These are phyloP conservation scores for Penicillium crustosum DNA, from an alignment of 2,329 filamentous ascomycete species.

Conservation along the genomic window DNA sequence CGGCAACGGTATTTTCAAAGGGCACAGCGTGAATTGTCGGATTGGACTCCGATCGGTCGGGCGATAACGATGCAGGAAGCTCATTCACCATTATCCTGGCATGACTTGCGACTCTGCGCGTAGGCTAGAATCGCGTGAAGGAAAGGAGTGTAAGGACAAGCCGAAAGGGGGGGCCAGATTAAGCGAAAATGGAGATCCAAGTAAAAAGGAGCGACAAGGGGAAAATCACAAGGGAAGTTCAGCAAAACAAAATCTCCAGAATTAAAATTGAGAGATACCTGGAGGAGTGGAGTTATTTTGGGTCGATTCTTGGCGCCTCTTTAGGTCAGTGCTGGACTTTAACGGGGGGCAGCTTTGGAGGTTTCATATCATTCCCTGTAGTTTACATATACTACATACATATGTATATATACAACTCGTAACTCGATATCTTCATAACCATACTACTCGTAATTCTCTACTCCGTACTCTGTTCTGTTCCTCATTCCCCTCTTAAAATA, in stretches of 20 bases:
- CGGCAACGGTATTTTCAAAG: conserved; percentile 29
- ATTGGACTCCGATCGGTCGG: conserved; percentile 27
- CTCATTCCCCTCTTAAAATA: background rate
- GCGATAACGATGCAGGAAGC: conserved; percentile 30
- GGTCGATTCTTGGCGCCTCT: conserved; percentile 21
- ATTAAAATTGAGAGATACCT: conserved; percentile 21
- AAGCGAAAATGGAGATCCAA: background rate
- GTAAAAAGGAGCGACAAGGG: conserved; percentile 17
- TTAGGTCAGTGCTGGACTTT: background rate
- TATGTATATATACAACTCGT: too few relatives aligned
- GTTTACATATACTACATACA: too few relatives aligned
- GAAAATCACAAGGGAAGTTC: conserved; percentile 3
- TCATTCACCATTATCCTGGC: conserved; percentile 38
- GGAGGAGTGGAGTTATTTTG: conserved; percentile 19
- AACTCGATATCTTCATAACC: background rate
- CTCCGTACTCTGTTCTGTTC: background rate
- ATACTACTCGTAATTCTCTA: too few relatives aligned
- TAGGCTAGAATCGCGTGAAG: conserved; percentile 9
- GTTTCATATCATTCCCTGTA: background rate
- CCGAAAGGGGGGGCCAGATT: conserved; percentile 5
- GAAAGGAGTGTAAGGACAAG: conserved; percentile 11
- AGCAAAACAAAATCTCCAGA: conserved; percentile 9
- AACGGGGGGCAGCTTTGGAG: background rate
- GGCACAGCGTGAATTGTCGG: conserved; percentile 28
- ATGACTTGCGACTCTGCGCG: conserved; percentile 30